phyloP scores from a whole-genome alignment of 305 asterid species.

The Fraxinus baroniana region DNA sequence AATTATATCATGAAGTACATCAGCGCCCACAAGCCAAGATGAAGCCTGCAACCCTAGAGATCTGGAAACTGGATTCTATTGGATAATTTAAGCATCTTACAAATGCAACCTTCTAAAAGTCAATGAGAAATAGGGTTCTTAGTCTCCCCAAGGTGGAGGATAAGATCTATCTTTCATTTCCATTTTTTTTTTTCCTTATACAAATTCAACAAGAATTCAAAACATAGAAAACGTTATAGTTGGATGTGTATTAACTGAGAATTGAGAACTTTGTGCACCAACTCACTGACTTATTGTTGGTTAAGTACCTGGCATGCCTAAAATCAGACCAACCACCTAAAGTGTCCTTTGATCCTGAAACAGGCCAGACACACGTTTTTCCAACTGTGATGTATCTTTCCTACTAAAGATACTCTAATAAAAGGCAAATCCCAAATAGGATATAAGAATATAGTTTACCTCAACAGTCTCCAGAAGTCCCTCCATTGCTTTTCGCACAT shows the following conservation, averaged over 20 bases:
- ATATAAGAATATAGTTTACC: conserved; percentile 43
- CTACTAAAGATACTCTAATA: neutral
- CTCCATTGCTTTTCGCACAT: conserved; percentile 93
- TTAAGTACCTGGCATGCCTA: neutral
- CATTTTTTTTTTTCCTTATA: neutral
- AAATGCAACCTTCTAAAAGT: conserved; percentile 12
- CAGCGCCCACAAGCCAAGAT: neutral
- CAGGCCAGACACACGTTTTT: neutral
- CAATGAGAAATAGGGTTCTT: neutral
- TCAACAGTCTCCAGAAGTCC: conserved; percentile 88
- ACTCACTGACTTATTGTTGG: neutral
- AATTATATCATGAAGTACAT: neutral
- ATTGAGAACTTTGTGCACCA: neutral
- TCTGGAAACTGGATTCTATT: conserved; percentile 2
- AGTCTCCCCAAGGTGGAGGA: neutral
- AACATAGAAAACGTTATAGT: neutral
- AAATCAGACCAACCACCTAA: conserved; percentile 13
- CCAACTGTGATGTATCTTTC: neutral
- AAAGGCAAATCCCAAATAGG: conserved; percentile 1
- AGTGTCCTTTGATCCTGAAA: neutral
- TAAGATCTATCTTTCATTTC: neutral
- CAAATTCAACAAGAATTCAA: neutral
- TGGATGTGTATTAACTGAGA: conserved; percentile 7
- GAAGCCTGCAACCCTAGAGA: conserved; percentile 1
- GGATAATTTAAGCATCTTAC: conserved; percentile 4